A percentile compares a stretch with the other conserved stretches of the same genome.
These are phyloP conservation scores for Acrocalymma vagum DNA, from an alignment of 2,329 filamentous ascomycete genomes.

Conservation along the genomic window DNA sequence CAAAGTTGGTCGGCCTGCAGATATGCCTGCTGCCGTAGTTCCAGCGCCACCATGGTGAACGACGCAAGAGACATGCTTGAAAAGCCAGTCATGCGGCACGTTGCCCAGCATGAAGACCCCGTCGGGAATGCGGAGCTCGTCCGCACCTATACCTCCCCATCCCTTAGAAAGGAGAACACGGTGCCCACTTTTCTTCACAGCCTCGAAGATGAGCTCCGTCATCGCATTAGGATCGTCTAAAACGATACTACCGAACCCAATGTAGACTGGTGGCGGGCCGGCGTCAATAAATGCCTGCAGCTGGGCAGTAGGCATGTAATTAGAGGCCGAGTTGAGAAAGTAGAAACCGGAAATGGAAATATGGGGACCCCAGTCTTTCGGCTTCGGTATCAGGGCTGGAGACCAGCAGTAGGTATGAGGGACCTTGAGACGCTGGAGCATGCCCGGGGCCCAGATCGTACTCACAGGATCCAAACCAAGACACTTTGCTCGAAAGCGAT, in stretches of 20 bases:
- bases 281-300: conserved; percentile 30
- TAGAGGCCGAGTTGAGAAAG: conserved; percentile 29
- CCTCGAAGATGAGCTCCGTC: conserved; percentile 36
- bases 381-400: conserved; percentile 45
- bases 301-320: conserved; percentile 26
- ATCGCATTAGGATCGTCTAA: conserved; percentile 36
- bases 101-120: conserved; percentile 74
- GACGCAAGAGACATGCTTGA: conserved; percentile 78
- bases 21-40: conserved; percentile 64
- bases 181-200: conserved; percentile 61
- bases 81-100: conserved; percentile 78
- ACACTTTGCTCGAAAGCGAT: conserved; percentile 49
- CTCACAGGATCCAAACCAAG: conserved; percentile 54
- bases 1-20: conserved; percentile 54
- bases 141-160: conserved; percentile 81
- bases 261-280: conserved; percentile 38
- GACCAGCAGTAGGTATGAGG: conserved; percentile 58
- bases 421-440: conserved; percentile 50
- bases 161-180: conserved; percentile 82
- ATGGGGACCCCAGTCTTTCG: conserved; percentile 28
- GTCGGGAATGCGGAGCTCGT: conserved; percentile 67
- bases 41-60: conserved; percentile 82
- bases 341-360: conserved; percentile 35
- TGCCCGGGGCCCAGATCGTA: conserved; percentile 47
- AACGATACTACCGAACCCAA: conserved; percentile 42